A percentile compares a stretch with the other conserved stretches of the same genome.
These are phyloP conservation scores for Letharia lupina DNA, from an alignment of 495 filamentous ascomycete species.

Conservation along the genomic window DNA sequence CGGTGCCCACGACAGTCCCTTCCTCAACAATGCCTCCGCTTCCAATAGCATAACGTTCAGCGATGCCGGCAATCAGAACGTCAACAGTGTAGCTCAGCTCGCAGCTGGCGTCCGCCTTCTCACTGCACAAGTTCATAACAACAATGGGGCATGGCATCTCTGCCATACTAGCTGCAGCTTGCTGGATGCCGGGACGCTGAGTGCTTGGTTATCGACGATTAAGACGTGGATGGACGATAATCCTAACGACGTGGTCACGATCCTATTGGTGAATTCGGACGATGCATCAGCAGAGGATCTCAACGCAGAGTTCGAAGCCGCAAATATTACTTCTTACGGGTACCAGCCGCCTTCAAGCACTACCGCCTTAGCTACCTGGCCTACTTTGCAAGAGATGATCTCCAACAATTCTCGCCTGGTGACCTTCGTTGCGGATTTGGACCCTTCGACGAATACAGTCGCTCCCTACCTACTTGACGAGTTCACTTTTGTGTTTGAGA, in stretches of 20 bases:
- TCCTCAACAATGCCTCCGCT: conserved; percentile 38
- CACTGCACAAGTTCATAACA: conserved; percentile 60
- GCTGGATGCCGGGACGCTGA: conserved; percentile 58
- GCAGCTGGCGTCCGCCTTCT: conserved; percentile 63
- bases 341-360: conserved; percentile 45
- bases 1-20: conserved; percentile 57
- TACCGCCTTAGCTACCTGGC: conserved; percentile 49
- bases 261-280: conserved; percentile 68
- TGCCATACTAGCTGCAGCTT: conserved; percentile 59
- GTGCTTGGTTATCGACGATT: conserved; percentile 53
- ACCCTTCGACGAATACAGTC: conserved; percentile 31
- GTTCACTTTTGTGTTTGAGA: conserved; percentile 71
- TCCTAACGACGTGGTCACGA: conserved; percentile 66
- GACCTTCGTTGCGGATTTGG: conserved; percentile 53
- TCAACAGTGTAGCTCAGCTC: conserved; percentile 60
- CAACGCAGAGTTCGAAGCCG: conserved; percentile 45
- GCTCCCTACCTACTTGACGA: conserved; percentile 65
- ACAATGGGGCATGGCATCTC: conserved; percentile 48
- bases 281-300: conserved; percentile 46
- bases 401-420: conserved; percentile 53
- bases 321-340: conserved; percentile 53
- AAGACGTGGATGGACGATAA: conserved; percentile 60
- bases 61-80: conserved; percentile 55
- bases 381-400: conserved; percentile 61
- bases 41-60: conserved; percentile 38